Evolutionary conservation across 225 moss, liverwort and hornwort species (phyloP), one percentile per base, ranked within the genome.

Genomic region (Bryum argenteum): DNA sequence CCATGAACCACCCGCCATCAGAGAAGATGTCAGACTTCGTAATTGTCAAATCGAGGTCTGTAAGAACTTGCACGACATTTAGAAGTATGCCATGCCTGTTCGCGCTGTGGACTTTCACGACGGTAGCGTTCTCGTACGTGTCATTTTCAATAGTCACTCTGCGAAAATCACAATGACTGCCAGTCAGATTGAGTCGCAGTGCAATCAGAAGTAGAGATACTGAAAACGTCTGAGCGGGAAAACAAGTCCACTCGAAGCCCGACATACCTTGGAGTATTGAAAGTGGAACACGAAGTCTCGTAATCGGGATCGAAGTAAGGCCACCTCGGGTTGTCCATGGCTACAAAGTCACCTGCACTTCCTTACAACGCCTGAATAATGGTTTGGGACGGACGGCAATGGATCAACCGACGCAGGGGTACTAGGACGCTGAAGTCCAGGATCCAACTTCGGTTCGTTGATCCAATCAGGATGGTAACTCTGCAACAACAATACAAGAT

Each of bases 221-320:
- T 5, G 37, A 8, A 8, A 12, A 40, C 6, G 3, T 26, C 17
- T 0, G 0, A 4, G 1, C 5, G 7, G 7, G 0, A 19, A 50
- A 20, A 40, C 24, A 9, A 10, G 17, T 9, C n/a, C 26, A 5
- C 1, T 44, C 23, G 33, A 26, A 48, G 9, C 14, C n/a, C 1
- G 26, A 1, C 56, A 9, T 64, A 86, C 86, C 80, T 78, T 2
- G 80, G 86, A 38, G 83, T 59, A 63, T 59, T 81, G 54, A 75
- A 81, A 54, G 67, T 78, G 47, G 81, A 78, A 38, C 76, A 73
- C 12, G 67, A 68, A 2, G 84, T 84, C 65, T 84, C 84, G 45
- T 87, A 87, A 18, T 87, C 81, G 5, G 87, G 84, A 66, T 87
- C 81, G 1, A 87, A 87, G 59, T 87, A 87, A 0, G 87, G 87